A percentile compares a stretch with the other conserved stretches of the same genome.
Conservation (phyloP, 805 yeast genomes). For the Candida xiaguanensis region DNA sequence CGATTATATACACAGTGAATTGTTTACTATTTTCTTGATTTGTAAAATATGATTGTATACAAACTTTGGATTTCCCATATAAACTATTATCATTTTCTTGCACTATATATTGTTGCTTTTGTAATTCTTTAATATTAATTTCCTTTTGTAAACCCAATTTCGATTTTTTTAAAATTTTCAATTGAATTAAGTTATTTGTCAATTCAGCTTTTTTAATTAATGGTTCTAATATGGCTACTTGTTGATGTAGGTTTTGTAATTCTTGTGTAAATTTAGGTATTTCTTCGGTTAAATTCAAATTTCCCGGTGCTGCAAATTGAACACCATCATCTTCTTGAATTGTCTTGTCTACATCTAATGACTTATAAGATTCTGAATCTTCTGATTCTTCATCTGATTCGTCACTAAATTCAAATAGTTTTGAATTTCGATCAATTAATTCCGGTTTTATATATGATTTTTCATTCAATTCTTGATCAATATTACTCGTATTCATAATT, state of each 20-base stretch:
- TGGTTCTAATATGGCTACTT: conserved; percentile 61
- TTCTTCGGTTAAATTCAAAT: conserved; percentile 60
- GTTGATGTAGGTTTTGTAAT: conserved; percentile 56
- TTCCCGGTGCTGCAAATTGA: conserved; percentile 63
- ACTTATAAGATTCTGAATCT: conserved; percentile 3
- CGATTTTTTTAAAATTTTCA: conserved; percentile 66
- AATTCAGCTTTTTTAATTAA: conserved; percentile 78
- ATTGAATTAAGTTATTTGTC: conserved; percentile 69
- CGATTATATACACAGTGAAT: conserved; percentile 69
- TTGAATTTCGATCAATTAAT: conserved; percentile 19
- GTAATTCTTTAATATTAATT: conserved; percentile 66
- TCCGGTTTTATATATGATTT: neutral
- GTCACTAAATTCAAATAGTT: conserved; percentile 27
- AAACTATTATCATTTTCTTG: conserved; percentile 80
- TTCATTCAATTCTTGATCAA: neutral
- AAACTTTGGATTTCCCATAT: conserved; percentile 58
- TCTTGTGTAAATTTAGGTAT: conserved; percentile 57
- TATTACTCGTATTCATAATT: conserved; percentile 38
- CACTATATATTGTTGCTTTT: conserved; percentile 74
- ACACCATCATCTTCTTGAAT: conserved; percentile 1
- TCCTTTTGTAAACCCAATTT: conserved; percentile 65
- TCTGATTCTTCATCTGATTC: conserved; percentile 16
- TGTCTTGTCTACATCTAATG: neutral
- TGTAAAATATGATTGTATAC: conserved; percentile 50
- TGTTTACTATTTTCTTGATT: conserved; percentile 58